Evolutionary conservation across 2,329 filamentous ascomycete genomes (phyloP).

Genomic region (Xylaria hypoxylon): DNA sequence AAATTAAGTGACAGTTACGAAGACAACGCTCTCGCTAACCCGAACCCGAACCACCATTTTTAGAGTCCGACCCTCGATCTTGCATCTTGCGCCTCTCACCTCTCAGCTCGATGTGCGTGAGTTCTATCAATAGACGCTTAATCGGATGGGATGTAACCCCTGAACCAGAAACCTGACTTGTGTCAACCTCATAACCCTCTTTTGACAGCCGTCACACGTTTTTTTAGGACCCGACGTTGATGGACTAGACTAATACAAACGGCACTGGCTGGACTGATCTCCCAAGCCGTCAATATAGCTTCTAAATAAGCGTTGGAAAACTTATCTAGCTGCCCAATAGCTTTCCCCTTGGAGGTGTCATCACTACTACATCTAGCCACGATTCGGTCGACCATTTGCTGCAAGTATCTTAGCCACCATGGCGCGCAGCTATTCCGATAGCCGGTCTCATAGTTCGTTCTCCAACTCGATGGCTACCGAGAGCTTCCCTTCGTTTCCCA

Average conservation of each 20-base stretch:
- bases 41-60: not conserved
- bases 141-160: constrained; percentile 3
- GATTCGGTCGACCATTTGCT: not conserved
- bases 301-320: not conserved
- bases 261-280: not conserved
- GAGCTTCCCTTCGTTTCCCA: constrained; percentile 41
- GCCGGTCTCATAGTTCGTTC: constrained; percentile 29
- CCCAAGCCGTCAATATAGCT: not conserved
- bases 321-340: constrained; percentile 1
- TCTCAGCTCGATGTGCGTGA: constrained; percentile 8
- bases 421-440: constrained; percentile 30
- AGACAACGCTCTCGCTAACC: not conserved
- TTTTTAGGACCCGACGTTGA: not conserved
- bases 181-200: not conserved
- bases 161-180: not conserved
- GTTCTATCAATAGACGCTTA: not conserved
- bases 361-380: not conserved
- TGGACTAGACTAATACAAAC: not conserved
- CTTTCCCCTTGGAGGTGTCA: not conserved
- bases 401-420: constrained; percentile 31
- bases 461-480: constrained; percentile 42
- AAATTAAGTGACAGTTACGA: no score
- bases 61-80: not conserved
- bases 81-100: no score
- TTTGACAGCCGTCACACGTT: not conserved